Conservation (phyloP, 257 asterid genomes). For the Gentiana dahurica region DNA sequence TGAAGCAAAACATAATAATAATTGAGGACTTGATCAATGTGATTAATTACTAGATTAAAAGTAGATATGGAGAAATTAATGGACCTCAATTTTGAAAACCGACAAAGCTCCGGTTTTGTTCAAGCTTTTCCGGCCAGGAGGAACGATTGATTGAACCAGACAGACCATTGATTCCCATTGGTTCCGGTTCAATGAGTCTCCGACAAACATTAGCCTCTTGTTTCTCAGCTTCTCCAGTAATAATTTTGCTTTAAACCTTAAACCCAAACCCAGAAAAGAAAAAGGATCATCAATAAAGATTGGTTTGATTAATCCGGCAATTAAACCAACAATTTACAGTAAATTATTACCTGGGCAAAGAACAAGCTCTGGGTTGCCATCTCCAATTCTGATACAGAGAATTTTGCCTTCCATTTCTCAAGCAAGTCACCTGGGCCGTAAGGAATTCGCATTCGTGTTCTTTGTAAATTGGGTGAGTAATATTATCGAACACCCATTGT, state of each 20-base stretch:
- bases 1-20: too few relatives aligned
- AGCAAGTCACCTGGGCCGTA: constrained; percentile 76
- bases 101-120: constrained; percentile 69
- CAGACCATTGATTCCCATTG: constrained; percentile 91
- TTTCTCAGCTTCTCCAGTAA: constrained; percentile 69
- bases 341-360: constrained; percentile 49
- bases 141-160: constrained; percentile 47
- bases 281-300: background rate
- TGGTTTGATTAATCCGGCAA: background rate
- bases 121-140: constrained; percentile 51
- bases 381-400: constrained; percentile 71
- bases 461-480: constrained; percentile 45
- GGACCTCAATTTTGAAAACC: constrained; percentile 65
- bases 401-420: constrained; percentile 64
- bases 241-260: constrained; percentile 56
- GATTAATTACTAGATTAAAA: too few relatives aligned
- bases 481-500: constrained; percentile 64
- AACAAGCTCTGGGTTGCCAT: constrained; percentile 81
- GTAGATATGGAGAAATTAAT: too few relatives aligned
- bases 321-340: background rate
- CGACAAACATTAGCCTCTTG: constrained; percentile 83
- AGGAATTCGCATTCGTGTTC: constrained; percentile 63
- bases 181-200: constrained; percentile 70
- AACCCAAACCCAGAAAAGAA: background rate
- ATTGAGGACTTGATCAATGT: too few relatives aligned